phyloP scores from a whole-genome alignment of 352 stramenopile species.

The Nothophytophthora sp. region DNA sequence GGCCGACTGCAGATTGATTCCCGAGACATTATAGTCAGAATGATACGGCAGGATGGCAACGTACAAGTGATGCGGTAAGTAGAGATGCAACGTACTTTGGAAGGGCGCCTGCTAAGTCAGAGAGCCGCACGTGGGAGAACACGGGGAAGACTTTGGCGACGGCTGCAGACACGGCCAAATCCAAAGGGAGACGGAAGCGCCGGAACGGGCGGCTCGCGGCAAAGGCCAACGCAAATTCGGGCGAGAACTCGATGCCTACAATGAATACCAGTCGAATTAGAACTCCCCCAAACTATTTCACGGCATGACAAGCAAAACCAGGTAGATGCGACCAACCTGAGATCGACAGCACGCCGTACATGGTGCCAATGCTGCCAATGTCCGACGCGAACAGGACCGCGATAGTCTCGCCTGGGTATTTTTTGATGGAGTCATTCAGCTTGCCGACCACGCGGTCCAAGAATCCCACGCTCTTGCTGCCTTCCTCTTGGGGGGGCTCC shows the following conservation, averaged over 20 bases:
- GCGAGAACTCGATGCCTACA: constrained; percentile 71
- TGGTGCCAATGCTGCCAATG: constrained; percentile 77
- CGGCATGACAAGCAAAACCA: too few relatives aligned
- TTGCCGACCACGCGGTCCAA: constrained; percentile 71
- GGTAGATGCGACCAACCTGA: constrained; percentile 41
- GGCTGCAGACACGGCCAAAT: constrained; percentile 65
- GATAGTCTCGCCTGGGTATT: constrained; percentile 74
- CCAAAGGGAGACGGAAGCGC: constrained; percentile 74
- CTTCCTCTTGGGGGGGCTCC: background rate
- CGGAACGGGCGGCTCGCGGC: constrained; percentile 83
- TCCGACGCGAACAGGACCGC: constrained; percentile 80
- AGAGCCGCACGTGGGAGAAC: constrained; percentile 73
- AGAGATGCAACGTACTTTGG: constrained; percentile 40
- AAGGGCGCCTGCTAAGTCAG: constrained; percentile 56
- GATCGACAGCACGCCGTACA: constrained; percentile 73
- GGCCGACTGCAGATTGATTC: constrained; percentile 24
- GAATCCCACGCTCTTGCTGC: constrained; percentile 18
- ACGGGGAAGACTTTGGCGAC: constrained; percentile 72
- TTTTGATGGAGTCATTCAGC: constrained; percentile 79
- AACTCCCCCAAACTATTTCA: too few relatives aligned
- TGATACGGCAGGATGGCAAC: too few relatives aligned
- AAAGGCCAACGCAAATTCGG: constrained; percentile 87
- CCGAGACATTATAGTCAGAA: too few relatives aligned
- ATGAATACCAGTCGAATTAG: too few relatives aligned
- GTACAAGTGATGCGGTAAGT: too few relatives aligned